A percentile compares a stretch with the other conserved stretches of the same genome.
These are phyloP conservation scores for Candida rishiriensis DNA, from an alignment of 805 yeast genomes.

Conservation along the genomic window DNA sequence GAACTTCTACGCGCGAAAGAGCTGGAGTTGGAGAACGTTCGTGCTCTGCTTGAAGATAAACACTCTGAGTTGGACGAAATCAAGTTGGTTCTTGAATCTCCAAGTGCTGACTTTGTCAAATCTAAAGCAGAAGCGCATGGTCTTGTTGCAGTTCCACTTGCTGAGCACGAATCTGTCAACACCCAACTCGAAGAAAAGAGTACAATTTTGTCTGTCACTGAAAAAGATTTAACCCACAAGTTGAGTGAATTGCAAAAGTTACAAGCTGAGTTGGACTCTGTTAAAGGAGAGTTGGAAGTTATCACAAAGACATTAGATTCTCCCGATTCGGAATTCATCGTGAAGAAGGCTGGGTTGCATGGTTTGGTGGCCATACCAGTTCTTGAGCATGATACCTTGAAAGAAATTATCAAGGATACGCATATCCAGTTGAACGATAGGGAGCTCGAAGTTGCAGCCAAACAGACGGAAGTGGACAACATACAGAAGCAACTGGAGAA, in stretches of 20 bases:
- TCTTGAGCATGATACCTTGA: constrained; percentile 20
- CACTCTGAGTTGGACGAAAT: not conserved
- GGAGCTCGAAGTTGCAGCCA: not conserved
- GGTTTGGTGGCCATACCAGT: constrained; percentile 25
- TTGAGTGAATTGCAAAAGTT: not conserved
- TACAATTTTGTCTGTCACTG: no score
- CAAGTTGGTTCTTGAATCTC: constrained; percentile 11
- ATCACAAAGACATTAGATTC: constrained; percentile 12
- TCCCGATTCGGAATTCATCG: constrained; percentile 31
- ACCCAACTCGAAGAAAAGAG: not conserved
- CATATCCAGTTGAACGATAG: not conserved
- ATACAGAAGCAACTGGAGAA: not conserved
- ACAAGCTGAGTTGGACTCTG: constrained; percentile 1
- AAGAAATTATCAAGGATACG: no score
- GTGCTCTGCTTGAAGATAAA: not conserved
- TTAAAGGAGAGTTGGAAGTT: constrained; percentile 5
- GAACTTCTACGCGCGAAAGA: no score
- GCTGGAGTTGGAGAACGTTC: no score
- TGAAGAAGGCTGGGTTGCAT: constrained; percentile 23
- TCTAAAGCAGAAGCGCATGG: constrained; percentile 12
- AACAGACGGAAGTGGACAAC: not conserved
- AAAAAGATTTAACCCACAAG: not conserved
- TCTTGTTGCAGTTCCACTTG: constrained; percentile 17
- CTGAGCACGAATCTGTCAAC: constrained; percentile 11
- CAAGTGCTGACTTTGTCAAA: constrained; percentile 18